A percentile compares a stretch with the other conserved stretches of the same genome.
phyloP scores from a whole-genome alignment of 2,329 filamentous ascomycete species.

The Lecanosticta acicola region DNA sequence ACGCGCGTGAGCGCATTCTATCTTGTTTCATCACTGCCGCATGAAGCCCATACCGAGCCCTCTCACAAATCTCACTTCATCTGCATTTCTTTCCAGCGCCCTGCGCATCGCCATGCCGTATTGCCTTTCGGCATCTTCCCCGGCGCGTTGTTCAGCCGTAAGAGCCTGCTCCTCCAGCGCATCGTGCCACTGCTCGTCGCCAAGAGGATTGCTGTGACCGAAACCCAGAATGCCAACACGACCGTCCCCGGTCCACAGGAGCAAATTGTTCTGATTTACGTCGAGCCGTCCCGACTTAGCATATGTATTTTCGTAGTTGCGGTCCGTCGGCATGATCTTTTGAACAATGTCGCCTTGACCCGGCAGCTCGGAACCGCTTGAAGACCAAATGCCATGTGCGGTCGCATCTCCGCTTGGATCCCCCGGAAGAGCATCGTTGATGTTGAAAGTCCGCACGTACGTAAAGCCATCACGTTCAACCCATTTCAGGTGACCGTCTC shows the following conservation, averaged over 20 bases:
- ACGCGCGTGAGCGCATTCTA: not conserved
- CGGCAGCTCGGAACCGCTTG: constrained; percentile 19
- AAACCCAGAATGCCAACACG: constrained; percentile 64
- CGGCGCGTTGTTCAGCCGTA: constrained; percentile 42
- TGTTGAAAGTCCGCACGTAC: constrained; percentile 52
- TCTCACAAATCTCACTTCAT: constrained; percentile 70
- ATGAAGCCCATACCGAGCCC: constrained; percentile 51
- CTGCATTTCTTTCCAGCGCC: constrained; percentile 69
- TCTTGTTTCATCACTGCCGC: constrained; percentile 1
- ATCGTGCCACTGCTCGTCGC: constrained; percentile 33
- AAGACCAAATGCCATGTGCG: constrained; percentile 24
- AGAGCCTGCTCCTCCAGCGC: constrained; percentile 38
- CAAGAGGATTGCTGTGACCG: constrained; percentile 33
- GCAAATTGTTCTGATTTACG: constrained; percentile 55
- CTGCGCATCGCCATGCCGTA: constrained; percentile 69
- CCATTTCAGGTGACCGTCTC: constrained; percentile 81
- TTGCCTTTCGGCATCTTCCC: constrained; percentile 51
- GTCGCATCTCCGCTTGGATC: constrained; percentile 11
- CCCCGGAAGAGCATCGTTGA: constrained; percentile 41
- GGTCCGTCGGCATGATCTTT: constrained; percentile 61
- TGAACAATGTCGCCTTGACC: constrained; percentile 65
- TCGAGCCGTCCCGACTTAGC: constrained; percentile 18
- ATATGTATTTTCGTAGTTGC: not conserved
- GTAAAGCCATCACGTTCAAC: constrained; percentile 72
- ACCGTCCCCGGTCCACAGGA: constrained; percentile 81